phyloP scores from a whole-genome alignment of 2,329 filamentous ascomycete species.

The Diaporthe ilicicola region DNA sequence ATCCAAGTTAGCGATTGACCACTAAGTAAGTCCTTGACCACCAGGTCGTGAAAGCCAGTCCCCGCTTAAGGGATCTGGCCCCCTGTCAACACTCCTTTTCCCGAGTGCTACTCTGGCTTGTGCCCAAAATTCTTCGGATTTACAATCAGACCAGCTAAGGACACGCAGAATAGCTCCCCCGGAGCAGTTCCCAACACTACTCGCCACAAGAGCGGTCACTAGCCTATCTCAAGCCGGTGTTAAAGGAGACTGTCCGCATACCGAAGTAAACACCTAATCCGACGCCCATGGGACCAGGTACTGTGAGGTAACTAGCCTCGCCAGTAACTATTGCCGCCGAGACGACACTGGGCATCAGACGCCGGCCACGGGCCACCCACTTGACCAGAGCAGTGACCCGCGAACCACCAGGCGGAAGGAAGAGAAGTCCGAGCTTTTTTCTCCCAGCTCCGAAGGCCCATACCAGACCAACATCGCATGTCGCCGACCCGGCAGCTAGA shows the following conservation, averaged over 20 bases:
- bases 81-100: not conserved
- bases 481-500: not conserved
- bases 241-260: not conserved
- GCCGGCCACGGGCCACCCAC: not conserved
- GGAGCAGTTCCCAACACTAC: not conserved
- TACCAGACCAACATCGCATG: not conserved
- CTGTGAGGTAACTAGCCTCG: not conserved
- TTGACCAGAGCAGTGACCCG: not conserved
- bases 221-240: not conserved
- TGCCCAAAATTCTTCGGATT: not conserved
- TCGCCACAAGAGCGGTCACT: not conserved
- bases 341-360: not conserved
- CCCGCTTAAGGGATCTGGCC: not conserved
- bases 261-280: not conserved
- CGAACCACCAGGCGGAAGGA: not conserved
- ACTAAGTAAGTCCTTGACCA: not conserved
- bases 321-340: not conserved
- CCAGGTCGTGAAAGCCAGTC: not conserved
- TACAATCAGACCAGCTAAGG: not conserved
- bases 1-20: not conserved
- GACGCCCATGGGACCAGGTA: not conserved
- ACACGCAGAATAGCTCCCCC: not conserved
- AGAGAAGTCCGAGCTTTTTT: not conserved
- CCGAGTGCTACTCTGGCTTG: not conserved
- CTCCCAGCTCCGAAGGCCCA: not conserved